Percentiles rank a stretch among this genome's conserved stretches.
These are phyloP conservation scores for Colletotrichum sp. DNA, from an alignment of 2,329 filamentous ascomycete species.

Conservation along the genomic window DNA sequence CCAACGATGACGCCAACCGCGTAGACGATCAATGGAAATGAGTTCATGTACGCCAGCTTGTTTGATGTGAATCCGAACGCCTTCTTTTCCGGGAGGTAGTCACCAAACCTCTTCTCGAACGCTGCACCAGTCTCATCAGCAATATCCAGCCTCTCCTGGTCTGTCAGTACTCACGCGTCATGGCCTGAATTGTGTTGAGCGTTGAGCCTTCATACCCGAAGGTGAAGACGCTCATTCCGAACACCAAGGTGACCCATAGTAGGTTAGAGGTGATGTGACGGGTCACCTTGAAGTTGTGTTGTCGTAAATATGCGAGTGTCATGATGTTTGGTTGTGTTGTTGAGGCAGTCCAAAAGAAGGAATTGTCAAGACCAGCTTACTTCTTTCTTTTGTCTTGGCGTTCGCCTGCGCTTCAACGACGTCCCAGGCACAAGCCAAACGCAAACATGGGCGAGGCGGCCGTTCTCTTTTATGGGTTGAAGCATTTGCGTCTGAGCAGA, in stretches of 20 bases:
- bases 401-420: background rate
- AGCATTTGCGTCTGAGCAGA: background rate
- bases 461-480: conserved; percentile 15
- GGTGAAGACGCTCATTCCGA: conserved; percentile 26
- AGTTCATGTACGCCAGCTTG: conserved; percentile 27
- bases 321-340: conserved; percentile 3
- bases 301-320: conserved; percentile 14
- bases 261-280: conserved; percentile 23
- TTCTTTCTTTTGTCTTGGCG: conserved; percentile 5
- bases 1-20: conserved; percentile 21
- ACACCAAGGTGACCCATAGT: conserved; percentile 20
- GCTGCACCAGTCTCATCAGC: background rate
- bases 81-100: conserved; percentile 12
- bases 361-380: conserved; percentile 9
- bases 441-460: background rate
- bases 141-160: background rate
- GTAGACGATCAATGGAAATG: conserved; percentile 24
- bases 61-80: conserved; percentile 17
- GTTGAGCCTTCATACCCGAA: conserved; percentile 27
- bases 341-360: conserved; percentile 17
- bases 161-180: conserved; percentile 18
- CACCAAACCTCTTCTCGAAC: conserved; percentile 23
- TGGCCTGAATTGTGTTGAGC: conserved; percentile 25
- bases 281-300: conserved; percentile 25
- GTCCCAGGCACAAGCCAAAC: too few species aligned